phyloP scores from a whole-genome alignment of 179 eudicot genomes.

The Beta lomatogona region DNA sequence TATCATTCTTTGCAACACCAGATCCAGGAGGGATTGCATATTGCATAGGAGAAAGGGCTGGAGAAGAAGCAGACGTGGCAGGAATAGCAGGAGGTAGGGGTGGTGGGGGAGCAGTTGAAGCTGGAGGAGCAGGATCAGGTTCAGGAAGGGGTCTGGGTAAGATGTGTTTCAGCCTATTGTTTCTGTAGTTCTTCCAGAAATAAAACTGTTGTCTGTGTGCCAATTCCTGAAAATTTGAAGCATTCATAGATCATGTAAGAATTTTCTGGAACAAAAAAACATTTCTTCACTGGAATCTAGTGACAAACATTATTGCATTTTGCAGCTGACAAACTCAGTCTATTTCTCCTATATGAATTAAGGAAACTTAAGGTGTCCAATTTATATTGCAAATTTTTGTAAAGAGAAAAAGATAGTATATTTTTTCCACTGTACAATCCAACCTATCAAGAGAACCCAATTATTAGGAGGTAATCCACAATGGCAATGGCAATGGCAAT shows the following conservation, averaged over 20 bases:
- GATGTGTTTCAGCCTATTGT: slow-evolving; percentile 89
- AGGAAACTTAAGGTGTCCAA: neutral
- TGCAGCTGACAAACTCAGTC: neutral
- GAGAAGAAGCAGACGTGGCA: slow-evolving; percentile 58
- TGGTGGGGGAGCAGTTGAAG: slow-evolving; percentile 48
- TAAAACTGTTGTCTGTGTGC: slow-evolving; percentile 93
- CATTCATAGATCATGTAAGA: neutral
- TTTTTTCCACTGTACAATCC: too few relatives aligned
- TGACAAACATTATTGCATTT: neutral
- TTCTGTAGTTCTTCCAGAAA: slow-evolving; percentile 93
- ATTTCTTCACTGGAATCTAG: neutral
- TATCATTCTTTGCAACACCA: slow-evolving; percentile 61
- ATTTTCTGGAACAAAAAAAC: neutral
- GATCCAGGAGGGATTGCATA: slow-evolving; percentile 71
- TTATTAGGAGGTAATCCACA: too few relatives aligned
- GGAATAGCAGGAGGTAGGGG: slow-evolving; percentile 48
- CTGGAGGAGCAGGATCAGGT: slow-evolving; percentile 51
- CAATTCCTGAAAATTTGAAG: slow-evolving; percentile 60
- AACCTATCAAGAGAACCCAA: too few relatives aligned
- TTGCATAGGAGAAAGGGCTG: slow-evolving; percentile 78
- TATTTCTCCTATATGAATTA: neutral
- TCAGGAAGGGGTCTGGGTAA: slow-evolving; percentile 86
- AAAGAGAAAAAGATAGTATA: too few relatives aligned
- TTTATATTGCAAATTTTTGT: neutral
- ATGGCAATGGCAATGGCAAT: too few relatives aligned